Percentiles rank a stretch among this genome's conserved stretches.
Evolutionary conservation across 371 early-diverging fungal species (phyloP).

Genomic region (Mucor plumbeus): DNA sequence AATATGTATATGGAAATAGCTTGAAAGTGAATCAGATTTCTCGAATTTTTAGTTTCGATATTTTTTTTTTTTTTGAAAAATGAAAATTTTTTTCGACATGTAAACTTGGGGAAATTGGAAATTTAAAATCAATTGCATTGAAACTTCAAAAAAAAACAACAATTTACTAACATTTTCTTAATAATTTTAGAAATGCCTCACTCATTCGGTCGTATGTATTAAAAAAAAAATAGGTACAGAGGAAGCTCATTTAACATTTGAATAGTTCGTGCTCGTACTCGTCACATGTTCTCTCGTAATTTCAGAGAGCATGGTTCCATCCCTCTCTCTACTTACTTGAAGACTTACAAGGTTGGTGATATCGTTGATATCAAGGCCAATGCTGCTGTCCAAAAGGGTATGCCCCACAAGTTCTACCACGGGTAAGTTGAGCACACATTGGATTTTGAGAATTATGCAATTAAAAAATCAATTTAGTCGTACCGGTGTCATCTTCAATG

Average conservation of each 20-base stretch:
- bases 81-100: conserved; percentile 2
- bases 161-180: background rate
- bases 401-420: conserved; percentile 99
- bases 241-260: background rate
- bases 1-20: background rate
- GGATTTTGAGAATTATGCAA: background rate
- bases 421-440: conserved; percentile 60
- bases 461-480: conserved; percentile 59
- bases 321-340: conserved; percentile 94
- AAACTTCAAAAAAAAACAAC: background rate
- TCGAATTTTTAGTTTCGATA: no score
- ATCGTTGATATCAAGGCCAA: conserved; percentile 42
- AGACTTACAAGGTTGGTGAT: conserved; percentile 93
- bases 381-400: conserved; percentile 97
- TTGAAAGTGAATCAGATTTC: no score
- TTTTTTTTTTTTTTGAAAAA: no score
- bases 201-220: conserved; percentile 80
- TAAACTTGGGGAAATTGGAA: conserved; percentile 10
- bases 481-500: conserved; percentile 97
- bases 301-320: conserved; percentile 94
- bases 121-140: background rate
- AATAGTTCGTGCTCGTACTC: conserved; percentile 78
- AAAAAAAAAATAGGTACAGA: background rate
- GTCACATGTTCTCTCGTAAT: conserved; percentile 96
- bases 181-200: conserved; percentile 72